These are phyloP conservation scores for Lizonia empirigonia DNA, from an alignment of 2,329 filamentous ascomycete genomes.

Conservation along the genomic window DNA sequence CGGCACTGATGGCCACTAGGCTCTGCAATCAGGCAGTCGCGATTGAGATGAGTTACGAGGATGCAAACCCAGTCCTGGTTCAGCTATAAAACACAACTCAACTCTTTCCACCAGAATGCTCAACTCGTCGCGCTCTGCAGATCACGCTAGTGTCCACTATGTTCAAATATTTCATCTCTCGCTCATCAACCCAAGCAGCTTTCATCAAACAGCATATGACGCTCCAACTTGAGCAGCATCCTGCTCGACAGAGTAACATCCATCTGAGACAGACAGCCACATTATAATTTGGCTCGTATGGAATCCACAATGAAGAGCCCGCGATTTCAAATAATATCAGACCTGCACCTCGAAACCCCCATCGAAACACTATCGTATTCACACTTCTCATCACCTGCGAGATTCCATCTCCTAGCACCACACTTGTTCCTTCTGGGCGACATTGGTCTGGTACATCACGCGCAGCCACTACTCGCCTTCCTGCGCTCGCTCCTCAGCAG, in stretches of 20 bases:
- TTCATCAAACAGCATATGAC: too few species aligned
- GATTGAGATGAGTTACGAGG: too few species aligned
- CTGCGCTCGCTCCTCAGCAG: constrained; percentile 4
- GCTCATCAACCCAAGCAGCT: too few species aligned
- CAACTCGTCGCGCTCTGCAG: neutral
- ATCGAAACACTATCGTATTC: constrained; percentile 4
- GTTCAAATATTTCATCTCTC: neutral
- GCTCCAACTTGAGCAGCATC: too few species aligned
- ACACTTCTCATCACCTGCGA: constrained; percentile 1
- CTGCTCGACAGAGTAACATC: too few species aligned
- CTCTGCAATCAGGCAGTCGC: too few species aligned
- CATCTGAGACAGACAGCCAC: too few species aligned
- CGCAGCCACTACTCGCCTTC: neutral
- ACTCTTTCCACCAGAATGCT: neutral
- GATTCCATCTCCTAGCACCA: neutral
- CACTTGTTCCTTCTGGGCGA: constrained; percentile 10
- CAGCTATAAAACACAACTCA: too few species aligned
- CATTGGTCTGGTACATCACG: constrained; percentile 2
- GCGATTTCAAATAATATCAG: constrained; percentile 14
- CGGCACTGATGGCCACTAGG: too few species aligned
- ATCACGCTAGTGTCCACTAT: neutral
- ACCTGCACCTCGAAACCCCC: constrained; percentile 19
- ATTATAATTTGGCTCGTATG: too few species aligned
- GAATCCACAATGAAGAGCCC: neutral
- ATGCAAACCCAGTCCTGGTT: too few species aligned